These are phyloP conservation scores for Drechslera avenae DNA, from an alignment of 2,329 filamentous ascomycete genomes.

Conservation along the genomic window DNA sequence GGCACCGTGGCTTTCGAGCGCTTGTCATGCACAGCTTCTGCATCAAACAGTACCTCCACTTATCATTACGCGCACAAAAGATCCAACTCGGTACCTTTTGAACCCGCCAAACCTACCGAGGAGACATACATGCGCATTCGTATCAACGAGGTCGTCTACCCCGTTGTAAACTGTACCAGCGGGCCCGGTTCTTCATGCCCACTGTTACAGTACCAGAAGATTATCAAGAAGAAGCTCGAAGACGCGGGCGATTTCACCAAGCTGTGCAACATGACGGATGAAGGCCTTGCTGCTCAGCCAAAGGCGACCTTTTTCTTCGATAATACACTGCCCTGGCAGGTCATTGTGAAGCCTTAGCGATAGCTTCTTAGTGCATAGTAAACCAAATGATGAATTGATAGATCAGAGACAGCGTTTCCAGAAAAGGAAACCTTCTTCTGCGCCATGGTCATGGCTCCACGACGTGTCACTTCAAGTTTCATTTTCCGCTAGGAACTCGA, in stretches of 20 bases:
- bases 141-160: slow-evolving; percentile 53
- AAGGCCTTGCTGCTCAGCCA: slow-evolving; percentile 14
- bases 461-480: neutral
- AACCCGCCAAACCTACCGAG: slow-evolving; percentile 11
- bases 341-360: slow-evolving; percentile 33
- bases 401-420: neutral
- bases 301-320: slow-evolving; percentile 37
- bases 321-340: slow-evolving; percentile 28
- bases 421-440: neutral
- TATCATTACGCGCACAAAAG: slow-evolving; percentile 4
- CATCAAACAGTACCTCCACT: slow-evolving; percentile 3
- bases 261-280: slow-evolving; percentile 48
- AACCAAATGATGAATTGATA: neutral
- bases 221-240: slow-evolving; percentile 52
- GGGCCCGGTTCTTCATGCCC: slow-evolving; percentile 56
- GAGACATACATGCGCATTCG: slow-evolving; percentile 19
- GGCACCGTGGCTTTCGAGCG: slow-evolving; percentile 70
- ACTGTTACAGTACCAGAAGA: slow-evolving; percentile 37
- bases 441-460: neutral
- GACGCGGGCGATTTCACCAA: slow-evolving; percentile 57
- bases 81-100: neutral
- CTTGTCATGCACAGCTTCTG: slow-evolving; percentile 55
- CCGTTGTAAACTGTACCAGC: slow-evolving; percentile 59
- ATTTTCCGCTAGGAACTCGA: neutral
- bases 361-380: too few relatives aligned